Evolutionary conservation across 129 eudicot species (phyloP), one percentile per base, ranked within the genome.

Genomic region (Pulicaria dysenterica): DNA sequence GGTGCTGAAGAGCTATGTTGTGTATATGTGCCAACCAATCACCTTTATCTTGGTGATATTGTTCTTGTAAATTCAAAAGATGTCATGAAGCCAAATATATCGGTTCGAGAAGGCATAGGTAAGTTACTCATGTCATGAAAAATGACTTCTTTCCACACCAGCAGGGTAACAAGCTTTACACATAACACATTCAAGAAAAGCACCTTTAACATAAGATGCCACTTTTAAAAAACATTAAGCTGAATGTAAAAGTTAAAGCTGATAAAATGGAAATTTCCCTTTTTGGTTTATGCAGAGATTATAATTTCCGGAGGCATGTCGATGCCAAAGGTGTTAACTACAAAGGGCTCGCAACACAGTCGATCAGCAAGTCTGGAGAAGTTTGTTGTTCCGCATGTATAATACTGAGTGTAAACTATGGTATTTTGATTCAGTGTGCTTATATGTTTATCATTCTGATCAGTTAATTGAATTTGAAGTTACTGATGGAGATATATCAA

Each of bases 101-200:
- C 96, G 10, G 94, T 90, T 46, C 80, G 96, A 36, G 96, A 90
- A 81, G 96, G 91, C 36, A 83, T 90, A 66, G 96, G 96, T 90
- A 87, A 56, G 74, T 24, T 31, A 72, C 31, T 61, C 42, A 11
- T 31, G 13, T 9, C 74, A 56, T 70, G 11, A 54, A 15, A 15
- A 43, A 31, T 38, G 31, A 0, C 24, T 57, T 24, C 7, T 4
- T 57, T 24, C 2, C 31, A 24, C 31, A 24, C 31, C 31, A 24
- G 31, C 31, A 24, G 31, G 31, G 31, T 24, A 24, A 24, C 31
- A 24, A 24, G 31, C 31, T 24, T 24, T 24, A 24, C 31, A 24
- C 31, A 24, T 24, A 24, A 31, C 12, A 57, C 42, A 5, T 19
- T 41, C 31, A 17, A 16, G 15, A 16, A 53, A n/a, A 53, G 6